phyloP scores from a whole-genome alignment of 768 basidiomycete genomes.

The Russula dissimulans region DNA sequence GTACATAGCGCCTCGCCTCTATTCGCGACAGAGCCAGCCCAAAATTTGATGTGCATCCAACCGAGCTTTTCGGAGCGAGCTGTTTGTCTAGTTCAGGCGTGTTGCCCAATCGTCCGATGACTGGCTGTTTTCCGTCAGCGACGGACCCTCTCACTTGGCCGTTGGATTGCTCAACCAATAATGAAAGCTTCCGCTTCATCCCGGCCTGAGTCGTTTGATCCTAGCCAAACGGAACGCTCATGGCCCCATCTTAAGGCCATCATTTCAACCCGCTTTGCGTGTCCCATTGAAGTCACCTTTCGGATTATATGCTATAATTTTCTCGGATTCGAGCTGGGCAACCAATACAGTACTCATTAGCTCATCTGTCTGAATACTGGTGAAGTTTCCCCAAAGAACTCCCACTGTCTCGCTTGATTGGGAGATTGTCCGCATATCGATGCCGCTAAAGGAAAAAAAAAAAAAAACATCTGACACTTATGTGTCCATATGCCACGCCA shows the following conservation, averaged over 20 bases:
- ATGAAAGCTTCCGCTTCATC: background rate
- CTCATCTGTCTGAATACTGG: too few relatives aligned
- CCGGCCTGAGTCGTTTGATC: background rate
- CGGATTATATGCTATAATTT: background rate
- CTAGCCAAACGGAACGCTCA: background rate
- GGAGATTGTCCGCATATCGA: background rate
- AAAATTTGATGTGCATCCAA: background rate
- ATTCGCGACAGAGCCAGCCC: background rate
- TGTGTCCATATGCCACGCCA: background rate
- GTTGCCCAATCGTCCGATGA: too few relatives aligned
- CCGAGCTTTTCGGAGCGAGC: conserved; percentile 7
- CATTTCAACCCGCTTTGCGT: background rate
- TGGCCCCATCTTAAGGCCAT: background rate
- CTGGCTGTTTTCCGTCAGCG: background rate
- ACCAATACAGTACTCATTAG: background rate
- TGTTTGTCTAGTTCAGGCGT: background rate
- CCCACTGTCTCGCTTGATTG: background rate
- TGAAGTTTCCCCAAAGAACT: background rate
- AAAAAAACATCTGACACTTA: background rate
- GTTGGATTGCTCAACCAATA: background rate
- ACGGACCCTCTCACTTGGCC: background rate
- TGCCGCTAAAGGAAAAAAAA: background rate
- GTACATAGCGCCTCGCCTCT: background rate
- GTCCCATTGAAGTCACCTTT: background rate
- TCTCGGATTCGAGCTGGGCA: background rate